Evolutionary conservation across 441 rosid genomes (phyloP), one percentile per base, ranked within the genome.

Genomic region (Croton laevigatus): DNA sequence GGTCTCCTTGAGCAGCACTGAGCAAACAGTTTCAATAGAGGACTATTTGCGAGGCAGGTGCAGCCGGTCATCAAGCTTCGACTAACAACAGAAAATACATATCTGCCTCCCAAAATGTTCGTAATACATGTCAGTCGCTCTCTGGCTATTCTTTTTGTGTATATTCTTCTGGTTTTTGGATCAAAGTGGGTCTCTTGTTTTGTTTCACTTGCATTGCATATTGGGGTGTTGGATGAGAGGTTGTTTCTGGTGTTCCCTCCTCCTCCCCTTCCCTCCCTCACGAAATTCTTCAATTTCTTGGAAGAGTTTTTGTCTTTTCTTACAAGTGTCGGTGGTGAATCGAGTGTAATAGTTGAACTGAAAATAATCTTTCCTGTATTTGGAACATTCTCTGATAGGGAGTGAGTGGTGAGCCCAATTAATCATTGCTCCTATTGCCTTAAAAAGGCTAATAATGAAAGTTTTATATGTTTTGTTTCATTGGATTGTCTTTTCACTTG

Each of bases 201-300:
- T 62, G 61, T 38, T 80, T 75, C 40, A n/a, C 23, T 52, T 51
- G 34, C 20, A 53, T 52, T 51, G 34, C 20, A 53, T 40, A 23
- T 16, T 16, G 48, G n/a, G 87, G 93, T 77, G 83, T 76, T 75
- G 91, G 94, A 86, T 75, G 96, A 79, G 94, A 86, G 94, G 90
- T 81, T 73, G 87, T 78, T 75, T 82, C 77, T 73, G 74, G 83
- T 75, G 77, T 78, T 81, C 82, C 83, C 80, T 86, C 85, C 82
- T 79, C 90, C 87, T 78, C 48, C 78, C 83, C 86, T 55, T 42
- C 23, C 42, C 59, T 65, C 76, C 55, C 61, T 53, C 22, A 57
- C 54, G 61, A 52, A 17, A 58, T 71, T 61, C 57, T 46, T 36
- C 65, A 57, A 16, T 63, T 44, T 62, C 53, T 70, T 53, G 52